Conservation (phyloP, 1,284 basidiomycete species). For the Sporisorium sorghi region DNA sequence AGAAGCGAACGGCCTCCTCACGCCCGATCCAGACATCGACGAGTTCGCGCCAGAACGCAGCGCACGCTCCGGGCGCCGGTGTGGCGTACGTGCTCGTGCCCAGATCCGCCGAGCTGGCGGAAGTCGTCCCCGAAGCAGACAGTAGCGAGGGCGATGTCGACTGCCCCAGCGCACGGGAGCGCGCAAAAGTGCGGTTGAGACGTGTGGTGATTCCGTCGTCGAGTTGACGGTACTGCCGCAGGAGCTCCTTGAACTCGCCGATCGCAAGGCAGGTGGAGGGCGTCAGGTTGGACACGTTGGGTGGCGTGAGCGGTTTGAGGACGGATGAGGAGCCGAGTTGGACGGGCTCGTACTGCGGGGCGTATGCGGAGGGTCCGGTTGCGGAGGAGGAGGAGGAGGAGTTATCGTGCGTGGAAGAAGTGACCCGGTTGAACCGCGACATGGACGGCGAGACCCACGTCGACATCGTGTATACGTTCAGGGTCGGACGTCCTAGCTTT, state of each 20-base stretch:
- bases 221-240: conserved; percentile 62
- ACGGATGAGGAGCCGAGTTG: conserved; percentile 38
- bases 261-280: conserved; percentile 54
- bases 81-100: conserved; percentile 59
- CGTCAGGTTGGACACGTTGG: conserved; percentile 48
- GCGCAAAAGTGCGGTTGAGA: conserved; percentile 57
- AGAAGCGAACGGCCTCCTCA: conserved; percentile 61
- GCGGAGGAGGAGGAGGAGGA: conserved; percentile 3
- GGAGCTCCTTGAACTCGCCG: conserved; percentile 59
- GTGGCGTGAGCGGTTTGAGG: conserved; percentile 35
- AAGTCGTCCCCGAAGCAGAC: conserved; percentile 24
- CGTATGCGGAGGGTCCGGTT: conserved; percentile 4
- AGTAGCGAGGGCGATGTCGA: conserved; percentile 57
- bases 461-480: conserved; percentile 20
- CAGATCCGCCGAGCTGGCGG: conserved; percentile 45
- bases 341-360: conserved; percentile 34
- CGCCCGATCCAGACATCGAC: conserved; percentile 59
- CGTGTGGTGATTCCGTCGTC: conserved; percentile 64
- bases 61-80: conserved; percentile 42
- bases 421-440: conserved; percentile 28
- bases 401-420: neutral
- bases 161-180: conserved; percentile 54
- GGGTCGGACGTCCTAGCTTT: neutral
- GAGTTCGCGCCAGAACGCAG: conserved; percentile 58
- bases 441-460: conserved; percentile 44